Evolutionary conservation across 352 stramenopile genomes (phyloP).

Genomic region (Pilasporangium apinafurcum): DNA sequence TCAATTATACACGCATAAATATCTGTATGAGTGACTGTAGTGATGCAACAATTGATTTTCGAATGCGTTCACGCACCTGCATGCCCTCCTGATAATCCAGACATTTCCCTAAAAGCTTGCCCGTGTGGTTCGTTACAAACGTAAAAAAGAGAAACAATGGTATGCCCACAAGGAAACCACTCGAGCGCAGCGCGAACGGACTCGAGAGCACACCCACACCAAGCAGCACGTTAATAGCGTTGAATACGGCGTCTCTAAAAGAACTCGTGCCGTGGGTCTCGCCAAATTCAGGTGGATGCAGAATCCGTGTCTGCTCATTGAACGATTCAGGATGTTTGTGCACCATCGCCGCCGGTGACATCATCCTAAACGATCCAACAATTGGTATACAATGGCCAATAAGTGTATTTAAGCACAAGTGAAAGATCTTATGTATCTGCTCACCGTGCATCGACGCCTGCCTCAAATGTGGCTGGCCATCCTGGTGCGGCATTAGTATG

Average conservation of each 20-base stretch:
- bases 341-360: conserved; percentile 36
- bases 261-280: conserved; percentile 43
- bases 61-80: conserved; percentile 18
- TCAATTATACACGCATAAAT: not conserved
- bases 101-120: conserved; percentile 75
- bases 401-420: not conserved
- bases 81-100: conserved; percentile 80
- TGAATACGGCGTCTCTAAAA: conserved; percentile 75
- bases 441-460: conserved; percentile 52
- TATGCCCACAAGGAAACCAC: conserved; percentile 58
- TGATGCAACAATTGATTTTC: not conserved
- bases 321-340: conserved; percentile 31
- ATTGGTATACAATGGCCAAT: conserved; percentile 3
- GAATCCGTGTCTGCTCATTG: conserved; percentile 29
- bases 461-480: conserved; percentile 74
- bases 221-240: conserved; percentile 83
- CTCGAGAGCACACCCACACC: conserved; percentile 80
- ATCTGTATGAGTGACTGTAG: not conserved
- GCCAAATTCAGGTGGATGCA: conserved; percentile 13
- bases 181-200: conserved; percentile 76
- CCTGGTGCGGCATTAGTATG: conserved; percentile 18
- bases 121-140: conserved; percentile 82
- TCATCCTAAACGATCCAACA: conserved; percentile 25
- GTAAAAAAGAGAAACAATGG: conserved; percentile 82
- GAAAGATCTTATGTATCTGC: not conserved